phyloP scores from a whole-genome alignment of 1,284 basidiomycete genomes.

The Xanthoconium separans region DNA sequence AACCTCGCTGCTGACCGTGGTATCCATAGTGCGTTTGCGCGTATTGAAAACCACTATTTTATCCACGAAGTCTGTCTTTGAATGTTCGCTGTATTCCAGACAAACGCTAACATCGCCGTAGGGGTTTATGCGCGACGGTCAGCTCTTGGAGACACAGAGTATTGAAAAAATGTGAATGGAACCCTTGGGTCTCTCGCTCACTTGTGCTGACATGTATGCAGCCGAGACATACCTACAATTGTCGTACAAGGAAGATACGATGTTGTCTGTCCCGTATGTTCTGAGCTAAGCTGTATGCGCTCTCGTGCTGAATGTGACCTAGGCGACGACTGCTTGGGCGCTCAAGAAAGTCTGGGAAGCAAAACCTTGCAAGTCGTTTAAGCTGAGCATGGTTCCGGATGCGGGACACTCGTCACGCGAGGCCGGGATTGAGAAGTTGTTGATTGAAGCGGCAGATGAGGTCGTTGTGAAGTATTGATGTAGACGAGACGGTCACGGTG shows the following conservation, averaged over 20 bases:
- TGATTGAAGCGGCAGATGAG: constrained; percentile 58
- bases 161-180: constrained; percentile 84
- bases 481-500: not conserved
- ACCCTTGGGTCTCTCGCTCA: not conserved
- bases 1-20: constrained; percentile 7
- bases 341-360: constrained; percentile 87
- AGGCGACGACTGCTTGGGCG: constrained; percentile 78
- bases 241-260: constrained; percentile 89
- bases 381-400: constrained; percentile 78
- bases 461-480: constrained; percentile 28
- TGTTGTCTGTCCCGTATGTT: constrained; percentile 70
- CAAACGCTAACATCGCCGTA: constrained; percentile 23
- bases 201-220: constrained; percentile 32
- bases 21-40: constrained; percentile 71
- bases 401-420: constrained; percentile 91
- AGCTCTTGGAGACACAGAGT: constrained; percentile 79
- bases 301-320: constrained; percentile 3
- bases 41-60: constrained; percentile 94
- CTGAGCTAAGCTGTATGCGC: not conserved
- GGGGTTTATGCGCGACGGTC: constrained; percentile 91
- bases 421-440: constrained; percentile 66
- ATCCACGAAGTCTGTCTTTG: constrained; percentile 58
- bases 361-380: constrained; percentile 40
- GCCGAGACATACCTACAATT: constrained; percentile 81
- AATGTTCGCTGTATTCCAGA: not conserved